Base-by-base conservation (phyloP, 495 filamentous ascomycete species). In the Daldinia grandis region DNA sequence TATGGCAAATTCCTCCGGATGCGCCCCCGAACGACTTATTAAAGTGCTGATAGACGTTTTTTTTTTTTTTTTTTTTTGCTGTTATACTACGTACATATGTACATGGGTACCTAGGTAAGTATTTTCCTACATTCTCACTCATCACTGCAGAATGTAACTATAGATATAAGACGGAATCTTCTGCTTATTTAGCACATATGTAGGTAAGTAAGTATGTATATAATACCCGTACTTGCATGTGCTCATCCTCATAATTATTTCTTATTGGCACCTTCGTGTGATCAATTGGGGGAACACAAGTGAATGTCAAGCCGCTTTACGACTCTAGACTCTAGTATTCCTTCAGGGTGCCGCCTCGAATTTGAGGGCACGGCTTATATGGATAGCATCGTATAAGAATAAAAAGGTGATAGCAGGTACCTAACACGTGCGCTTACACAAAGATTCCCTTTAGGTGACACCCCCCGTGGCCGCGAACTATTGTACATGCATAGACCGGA, bases 11-110 rank as follows among this genome's bases (percentile, higher is more conserved):
- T 64, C 60, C 56, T 62, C 69, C 64, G 69, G 64, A 64, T 72
- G 50, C 37, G 64, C 50, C 57, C 55, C 69, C 60, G 59, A 64
- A n/a, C 25, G 57, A 72, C 53, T 56, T 64, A 24, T 19, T 53
- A 44, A 37, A 30, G 37, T 25, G 68, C 31, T 58, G 62, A 58
- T 66, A 61, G 30, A 57, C 44, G 51, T 40, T 58, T 58, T n/a
- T n/a, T n/a, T n/a, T n/a, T n/a, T n/a, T n/a, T n/a, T n/a, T n/a
- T n/a, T n/a, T n/a, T n/a, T 61, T 19, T 50, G 42, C 42, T 35
- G 49, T 71, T 56, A 62, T 60, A 67, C 63, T 66, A 71, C 38
- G 51, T 72, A 55, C 60, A 63, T 64, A 60, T 55, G 58, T 66
- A 51, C 57, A 54, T 35, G n/a, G n/a, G n/a, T n/a, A n/a, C n/a